Evolutionary conservation across 192 early-diverging fungal species (phyloP), one percentile per base, ranked within the genome.

Genomic region (Podila horticola): DNA sequence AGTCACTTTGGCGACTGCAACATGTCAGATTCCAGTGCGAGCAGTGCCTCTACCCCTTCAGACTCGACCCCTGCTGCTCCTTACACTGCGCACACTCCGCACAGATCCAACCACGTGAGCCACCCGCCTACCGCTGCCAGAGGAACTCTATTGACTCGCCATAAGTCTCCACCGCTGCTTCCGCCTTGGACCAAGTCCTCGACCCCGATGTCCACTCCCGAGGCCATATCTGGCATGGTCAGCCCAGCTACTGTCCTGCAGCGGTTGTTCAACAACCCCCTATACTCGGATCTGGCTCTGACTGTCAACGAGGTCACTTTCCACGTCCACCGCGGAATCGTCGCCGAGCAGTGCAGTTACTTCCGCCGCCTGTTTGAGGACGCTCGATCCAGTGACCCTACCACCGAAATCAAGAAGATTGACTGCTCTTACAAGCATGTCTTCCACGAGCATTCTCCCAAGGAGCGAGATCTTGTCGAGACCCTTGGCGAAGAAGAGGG

Each of bases 241-340:
- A 62, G 30, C 38, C 17, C 70, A 7, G 22, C 24, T 24, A 64
- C 50, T 8, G 3, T 72, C 12, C 26, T 72, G 12, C 48, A 50
- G 7, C 50, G 70, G 26, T 45, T 64, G 9, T 72, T 72, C 62
- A 72, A 72, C 24, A 63, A 72, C 36, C 70, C 60, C 7, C 62
- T 64, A 7, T 72, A 58, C 51, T 72, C 70, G n/a, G 61, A 72
- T 41, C 5, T 64, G 31, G 51, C 48, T 19, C 62, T 72, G 12
- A 48, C 60, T n/a, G 70, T 72, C 49, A 51, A 64, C 51, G 62
- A 57, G 2, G 30, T 24, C 0, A 64, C 51, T 0, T 72, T 72
- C 31, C 62, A 64, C 4, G 34, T 64, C 22, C 62, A 72, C 38
- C 70, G 70, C 13, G 70, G 62, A 3, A 29, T 64, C 10, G 51